Percentiles rank a stretch among this genome's conserved stretches.
These are phyloP conservation scores for Pichia sorboxylosa DNA, from an alignment of 1,139 yeast genomes.

Conservation along the genomic window DNA sequence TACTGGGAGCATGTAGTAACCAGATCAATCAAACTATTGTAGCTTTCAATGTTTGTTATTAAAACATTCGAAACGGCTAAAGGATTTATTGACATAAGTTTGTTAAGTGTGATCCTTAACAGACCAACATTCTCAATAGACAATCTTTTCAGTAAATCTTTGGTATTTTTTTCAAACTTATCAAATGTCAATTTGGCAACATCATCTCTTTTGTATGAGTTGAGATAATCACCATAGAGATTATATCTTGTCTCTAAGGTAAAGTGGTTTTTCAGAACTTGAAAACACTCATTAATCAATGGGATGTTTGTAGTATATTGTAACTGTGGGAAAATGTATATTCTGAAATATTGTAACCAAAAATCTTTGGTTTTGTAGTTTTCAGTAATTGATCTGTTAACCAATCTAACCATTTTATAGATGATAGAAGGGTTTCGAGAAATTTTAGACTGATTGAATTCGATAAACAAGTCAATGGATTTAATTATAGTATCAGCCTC, in stretches of 20 bases:
- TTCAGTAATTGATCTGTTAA: slow-evolving; percentile 16
- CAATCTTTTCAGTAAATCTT: slow-evolving; percentile 67
- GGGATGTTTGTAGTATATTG: slow-evolving; percentile 53
- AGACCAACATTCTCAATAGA: slow-evolving; percentile 61
- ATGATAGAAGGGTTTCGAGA: slow-evolving; percentile 39
- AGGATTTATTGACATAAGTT: slow-evolving; percentile 77
- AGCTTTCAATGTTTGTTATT: slow-evolving; percentile 74
- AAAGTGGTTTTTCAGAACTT: slow-evolving; percentile 37
- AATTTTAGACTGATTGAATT: slow-evolving; percentile 48
- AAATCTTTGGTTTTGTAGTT: slow-evolving; percentile 24
- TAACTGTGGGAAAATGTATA: slow-evolving; percentile 57
- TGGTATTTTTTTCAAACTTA: slow-evolving; percentile 72
- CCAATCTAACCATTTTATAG: slow-evolving; percentile 52
- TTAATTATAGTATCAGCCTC: slow-evolving; percentile 34
- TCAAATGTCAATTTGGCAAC: slow-evolving; percentile 51
- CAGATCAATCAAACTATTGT: slow-evolving; percentile 71
- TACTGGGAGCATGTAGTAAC: slow-evolving; percentile 74
- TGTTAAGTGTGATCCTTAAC: slow-evolving; percentile 63
- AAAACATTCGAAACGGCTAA: slow-evolving; percentile 59
- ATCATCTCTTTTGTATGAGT: slow-evolving; percentile 45
- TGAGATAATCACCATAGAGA: slow-evolving; percentile 70
- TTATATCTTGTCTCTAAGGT: slow-evolving; percentile 60
- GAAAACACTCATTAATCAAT: slow-evolving; percentile 49
- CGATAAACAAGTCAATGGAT: slow-evolving; percentile 38
- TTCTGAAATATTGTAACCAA: slow-evolving; percentile 59